Evolutionary conservation across 495 filamentous ascomycete genomes (phyloP).

Genomic region (Geopyxis carbonaria): DNA sequence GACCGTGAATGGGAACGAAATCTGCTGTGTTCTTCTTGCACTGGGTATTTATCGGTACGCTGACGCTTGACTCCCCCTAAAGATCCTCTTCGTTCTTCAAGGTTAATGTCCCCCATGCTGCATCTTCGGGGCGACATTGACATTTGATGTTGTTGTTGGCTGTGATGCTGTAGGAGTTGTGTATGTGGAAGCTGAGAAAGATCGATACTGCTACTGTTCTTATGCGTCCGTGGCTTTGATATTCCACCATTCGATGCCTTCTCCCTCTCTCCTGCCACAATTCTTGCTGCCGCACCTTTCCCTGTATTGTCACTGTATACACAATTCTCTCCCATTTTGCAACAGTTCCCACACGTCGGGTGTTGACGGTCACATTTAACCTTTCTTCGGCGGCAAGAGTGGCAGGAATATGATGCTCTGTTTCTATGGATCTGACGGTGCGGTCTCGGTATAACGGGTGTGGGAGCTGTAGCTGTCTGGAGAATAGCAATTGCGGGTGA

Average conservation of each 20-base stretch:
- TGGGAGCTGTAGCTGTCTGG: too few relatives aligned
- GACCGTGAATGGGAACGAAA: conserved; percentile 3
- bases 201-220: too few relatives aligned
- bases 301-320: conserved; percentile 16
- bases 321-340: conserved; percentile 28
- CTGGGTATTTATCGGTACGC: too few relatives aligned
- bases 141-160: too few relatives aligned
- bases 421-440: conserved; percentile 23
- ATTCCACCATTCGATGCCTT: conserved; percentile 6
- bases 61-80: too few relatives aligned
- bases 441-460: too few relatives aligned
- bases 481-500: too few relatives aligned
- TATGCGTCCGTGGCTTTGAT: too few relatives aligned
- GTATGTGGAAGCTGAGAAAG: too few relatives aligned
- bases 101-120: too few relatives aligned
- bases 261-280: conserved; percentile 3
- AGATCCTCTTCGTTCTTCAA: too few relatives aligned
- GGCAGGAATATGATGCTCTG: conserved; percentile 22
- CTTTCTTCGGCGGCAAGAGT: conserved; percentile 45
- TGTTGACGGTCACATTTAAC: conserved; percentile 52
- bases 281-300: conserved; percentile 3
- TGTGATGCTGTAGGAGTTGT: not conserved
- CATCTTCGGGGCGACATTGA: too few relatives aligned
- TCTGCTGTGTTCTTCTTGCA: not conserved
- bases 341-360: conserved; percentile 46